Conservation (phyloP, 495 filamentous ascomycete species). For the Polyplosphaeria fusca region DNA sequence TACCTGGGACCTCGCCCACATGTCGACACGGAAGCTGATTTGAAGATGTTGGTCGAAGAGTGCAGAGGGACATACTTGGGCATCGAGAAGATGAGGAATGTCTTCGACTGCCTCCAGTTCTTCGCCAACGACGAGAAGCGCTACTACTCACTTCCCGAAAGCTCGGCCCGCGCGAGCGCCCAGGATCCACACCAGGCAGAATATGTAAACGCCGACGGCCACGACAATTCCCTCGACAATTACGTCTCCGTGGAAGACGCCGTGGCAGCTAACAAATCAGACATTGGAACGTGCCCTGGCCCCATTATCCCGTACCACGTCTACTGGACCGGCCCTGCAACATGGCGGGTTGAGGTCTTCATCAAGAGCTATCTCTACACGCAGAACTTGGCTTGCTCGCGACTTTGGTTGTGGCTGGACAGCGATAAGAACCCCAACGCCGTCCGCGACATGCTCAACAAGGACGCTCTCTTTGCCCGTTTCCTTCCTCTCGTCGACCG, state of each 20-base stretch:
- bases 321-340: constrained; percentile 58
- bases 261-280: constrained; percentile 34
- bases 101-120: constrained; percentile 53
- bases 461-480: constrained; percentile 50
- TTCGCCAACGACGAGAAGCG: constrained; percentile 47
- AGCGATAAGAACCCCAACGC: constrained; percentile 49
- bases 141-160: constrained; percentile 47
- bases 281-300: constrained; percentile 49
- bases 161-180: constrained; percentile 40
- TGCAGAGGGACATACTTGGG: constrained; percentile 50
- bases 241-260: constrained; percentile 39
- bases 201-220: constrained; percentile 44
- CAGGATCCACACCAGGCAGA: constrained; percentile 46
- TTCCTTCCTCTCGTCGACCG: constrained; percentile 54
- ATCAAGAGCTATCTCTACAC: constrained; percentile 58
- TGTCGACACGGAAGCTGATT: constrained; percentile 52
- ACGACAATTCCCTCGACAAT: constrained; percentile 41
- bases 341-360: constrained; percentile 57
- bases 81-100: constrained; percentile 54
- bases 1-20: constrained; percentile 51
- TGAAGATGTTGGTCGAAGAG: constrained; percentile 48
- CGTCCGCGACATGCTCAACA: constrained; percentile 48
- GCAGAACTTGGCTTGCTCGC: constrained; percentile 54
- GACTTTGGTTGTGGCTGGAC: constrained; percentile 55
- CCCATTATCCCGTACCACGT: constrained; percentile 56